A percentile compares a stretch with the other conserved stretches of the same genome.
phyloP scores from a whole-genome alignment of 73 alveolate species.

The Paramecium primaurelia region DNA sequence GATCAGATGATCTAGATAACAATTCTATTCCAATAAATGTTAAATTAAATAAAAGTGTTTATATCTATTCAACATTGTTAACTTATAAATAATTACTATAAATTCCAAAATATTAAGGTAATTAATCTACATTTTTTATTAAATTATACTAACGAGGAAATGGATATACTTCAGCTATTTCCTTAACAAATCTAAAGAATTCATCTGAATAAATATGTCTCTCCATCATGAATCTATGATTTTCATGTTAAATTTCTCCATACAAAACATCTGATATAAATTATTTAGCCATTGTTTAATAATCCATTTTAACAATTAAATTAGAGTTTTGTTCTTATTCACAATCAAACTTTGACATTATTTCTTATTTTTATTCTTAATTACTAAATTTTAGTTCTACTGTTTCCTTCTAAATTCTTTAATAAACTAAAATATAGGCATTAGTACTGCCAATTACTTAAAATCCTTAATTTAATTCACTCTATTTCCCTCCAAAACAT shows the following conservation, averaged over 20 bases:
- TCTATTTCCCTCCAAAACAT: conserved; percentile 86
- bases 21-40: not conserved
- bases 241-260: conserved; percentile 45
- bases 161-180: not conserved
- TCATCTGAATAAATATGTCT: conserved; percentile 55
- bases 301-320: not conserved
- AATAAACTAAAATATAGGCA: conserved; percentile 98
- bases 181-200: conserved; percentile 49
- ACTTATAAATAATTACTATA: not conserved
- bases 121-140: not conserved
- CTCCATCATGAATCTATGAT: conserved; percentile 58
- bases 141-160: not conserved
- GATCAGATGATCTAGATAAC: not conserved
- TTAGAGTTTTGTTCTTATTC: not conserved
- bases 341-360: not conserved
- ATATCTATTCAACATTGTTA: not conserved
- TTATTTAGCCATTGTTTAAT: not conserved
- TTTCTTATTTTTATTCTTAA: not conserved
- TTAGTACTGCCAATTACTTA: conserved; percentile 61
- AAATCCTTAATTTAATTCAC: conserved; percentile 39
- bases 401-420: conserved; percentile 74
- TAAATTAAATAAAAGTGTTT: not conserved
- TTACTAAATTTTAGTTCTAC: conserved; percentile 54
- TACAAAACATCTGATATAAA: conserved; percentile 43
- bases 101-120: not conserved